These are phyloP conservation scores for Cyclostephanos tholiformis DNA, from an alignment of 108 stramenopile genomes.

Conservation along the genomic window DNA sequence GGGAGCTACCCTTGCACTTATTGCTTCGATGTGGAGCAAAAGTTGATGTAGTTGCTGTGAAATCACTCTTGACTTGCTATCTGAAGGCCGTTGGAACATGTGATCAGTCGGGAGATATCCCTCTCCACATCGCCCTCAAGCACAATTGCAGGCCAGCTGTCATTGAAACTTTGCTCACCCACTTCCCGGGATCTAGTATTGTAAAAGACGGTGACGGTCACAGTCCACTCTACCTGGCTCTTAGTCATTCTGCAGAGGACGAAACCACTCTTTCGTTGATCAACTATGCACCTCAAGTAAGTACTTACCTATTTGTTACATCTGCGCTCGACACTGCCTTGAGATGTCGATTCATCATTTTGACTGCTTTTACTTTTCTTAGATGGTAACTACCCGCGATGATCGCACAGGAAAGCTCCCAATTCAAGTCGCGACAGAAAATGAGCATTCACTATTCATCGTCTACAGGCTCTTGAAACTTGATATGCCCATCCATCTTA, in stretches of 20 bases:
- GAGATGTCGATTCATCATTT: background rate
- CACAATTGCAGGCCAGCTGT: conserved; percentile 74
- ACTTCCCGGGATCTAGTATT: conserved; percentile 78
- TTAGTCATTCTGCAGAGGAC: conserved; percentile 80
- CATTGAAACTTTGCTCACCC: conserved; percentile 69
- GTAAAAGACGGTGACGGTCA: conserved; percentile 83
- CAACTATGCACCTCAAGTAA: conserved; percentile 79
- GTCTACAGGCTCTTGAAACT: conserved; percentile 84
- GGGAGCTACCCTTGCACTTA: conserved; percentile 85
- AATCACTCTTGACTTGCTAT: conserved; percentile 86
- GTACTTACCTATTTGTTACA: background rate
- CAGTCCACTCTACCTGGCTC: conserved; percentile 75
- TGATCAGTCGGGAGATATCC: conserved; percentile 85
- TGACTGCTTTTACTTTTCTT: background rate
- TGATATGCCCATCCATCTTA: conserved; percentile 86
- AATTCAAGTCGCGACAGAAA: conserved; percentile 85
- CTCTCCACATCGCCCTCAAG: conserved; percentile 82
- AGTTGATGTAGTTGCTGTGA: conserved; percentile 87
- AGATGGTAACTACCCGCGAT: conserved; percentile 72
- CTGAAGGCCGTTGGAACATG: conserved; percentile 73
- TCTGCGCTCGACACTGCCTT: background rate
- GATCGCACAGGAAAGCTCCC: conserved; percentile 76
- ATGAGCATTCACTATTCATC: conserved; percentile 86
- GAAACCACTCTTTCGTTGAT: conserved; percentile 79
- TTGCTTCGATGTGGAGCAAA: conserved; percentile 84